Evolutionary conservation across 805 yeast genomes (phyloP), one percentile per base, ranked within the genome.

Genomic region (Candida nitratophila): DNA sequence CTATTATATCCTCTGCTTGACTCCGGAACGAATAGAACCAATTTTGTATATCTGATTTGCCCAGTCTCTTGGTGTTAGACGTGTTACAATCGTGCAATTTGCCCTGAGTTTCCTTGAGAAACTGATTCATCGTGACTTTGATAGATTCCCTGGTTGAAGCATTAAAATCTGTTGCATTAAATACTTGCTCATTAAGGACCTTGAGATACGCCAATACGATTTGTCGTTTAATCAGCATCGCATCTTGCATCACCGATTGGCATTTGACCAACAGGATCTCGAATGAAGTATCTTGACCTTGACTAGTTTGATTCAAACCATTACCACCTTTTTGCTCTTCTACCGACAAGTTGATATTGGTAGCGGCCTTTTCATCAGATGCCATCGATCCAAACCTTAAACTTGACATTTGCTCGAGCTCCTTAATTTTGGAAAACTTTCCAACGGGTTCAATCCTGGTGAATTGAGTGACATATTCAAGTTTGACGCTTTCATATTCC

Each of bases 191-290:
- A n/a, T 47, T 43, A 10, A 66, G 39, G 1, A 53, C 48, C 7
- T 52, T 44, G 11, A 63, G 47, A 4, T 67, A 51, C 10, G 61
- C 38, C 17, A 65, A 41, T 45, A 71, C 73, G 4, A 68, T 61
- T 44, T 66, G 61, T 33, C 68, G 54, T 46, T 62, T 60, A 1
- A 68, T 61, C 45, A 59, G 64, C 1, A 55, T 42, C 0, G 62
- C 60, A 49, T 70, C 70, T 36, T 61, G 61, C 34, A 61, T 54
- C 1, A 62, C 55, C 2, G 73, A 60, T 26, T 26, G 33, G 22
- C 39, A 22, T 19, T 36, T 17, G 9, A 34, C 22, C 11, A 34
- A 20, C 15, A 34, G 20, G 7, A 34, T 34, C 15, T 34, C 26
- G 17, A 34, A 34, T 61, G 63, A n/a, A 63, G 59, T 10, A 59